These are phyloP conservation scores for Neoarthrinium moseri DNA, from an alignment of 2,329 filamentous ascomycete species.

Conservation along the genomic window DNA sequence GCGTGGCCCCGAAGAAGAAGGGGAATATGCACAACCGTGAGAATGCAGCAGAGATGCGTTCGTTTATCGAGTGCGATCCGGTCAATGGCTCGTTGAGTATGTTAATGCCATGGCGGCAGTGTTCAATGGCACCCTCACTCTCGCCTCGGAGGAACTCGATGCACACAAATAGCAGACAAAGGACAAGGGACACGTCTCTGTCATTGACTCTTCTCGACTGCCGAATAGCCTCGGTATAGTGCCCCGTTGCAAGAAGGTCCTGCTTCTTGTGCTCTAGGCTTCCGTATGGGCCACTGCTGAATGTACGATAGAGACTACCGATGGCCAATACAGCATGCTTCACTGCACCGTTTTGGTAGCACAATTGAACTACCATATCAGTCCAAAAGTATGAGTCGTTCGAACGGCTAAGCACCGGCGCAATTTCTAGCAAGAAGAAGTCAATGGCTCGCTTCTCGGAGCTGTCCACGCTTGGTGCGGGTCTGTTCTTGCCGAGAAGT, in stretches of 20 bases:
- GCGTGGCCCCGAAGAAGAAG: conserved; percentile 14
- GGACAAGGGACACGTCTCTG: conserved; percentile 5
- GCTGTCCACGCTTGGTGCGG: too few species aligned
- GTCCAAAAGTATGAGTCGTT: conserved; percentile 15
- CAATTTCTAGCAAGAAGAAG: too few species aligned
- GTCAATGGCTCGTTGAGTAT: conserved; percentile 13
- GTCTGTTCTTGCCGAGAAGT: conserved; percentile 14
- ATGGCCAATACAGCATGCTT: conserved; percentile 18
- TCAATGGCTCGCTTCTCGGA: too few species aligned
- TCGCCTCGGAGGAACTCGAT: conserved; percentile 54
- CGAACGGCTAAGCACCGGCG: conserved; percentile 9
- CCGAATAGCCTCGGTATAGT: conserved; percentile 16
- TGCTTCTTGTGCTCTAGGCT: background rate
- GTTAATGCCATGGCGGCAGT: conserved; percentile 25
- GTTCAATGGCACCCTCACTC: conserved; percentile 38
- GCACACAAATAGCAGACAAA: conserved; percentile 45
- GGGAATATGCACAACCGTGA: conserved; percentile 17
- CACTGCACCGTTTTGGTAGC: conserved; percentile 11
- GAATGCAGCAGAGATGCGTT: conserved; percentile 6
- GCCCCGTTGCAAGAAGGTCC: background rate
- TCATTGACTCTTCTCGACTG: conserved; percentile 10
- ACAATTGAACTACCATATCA: conserved; percentile 13
- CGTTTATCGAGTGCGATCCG: background rate
- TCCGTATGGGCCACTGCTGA: background rate
- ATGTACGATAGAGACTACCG: conserved; percentile 12